Evolutionary conservation across 164 flowering plant genomes (phyloP), one percentile per base, ranked within the genome.

Genomic region (Aristolochia contorta): DNA sequence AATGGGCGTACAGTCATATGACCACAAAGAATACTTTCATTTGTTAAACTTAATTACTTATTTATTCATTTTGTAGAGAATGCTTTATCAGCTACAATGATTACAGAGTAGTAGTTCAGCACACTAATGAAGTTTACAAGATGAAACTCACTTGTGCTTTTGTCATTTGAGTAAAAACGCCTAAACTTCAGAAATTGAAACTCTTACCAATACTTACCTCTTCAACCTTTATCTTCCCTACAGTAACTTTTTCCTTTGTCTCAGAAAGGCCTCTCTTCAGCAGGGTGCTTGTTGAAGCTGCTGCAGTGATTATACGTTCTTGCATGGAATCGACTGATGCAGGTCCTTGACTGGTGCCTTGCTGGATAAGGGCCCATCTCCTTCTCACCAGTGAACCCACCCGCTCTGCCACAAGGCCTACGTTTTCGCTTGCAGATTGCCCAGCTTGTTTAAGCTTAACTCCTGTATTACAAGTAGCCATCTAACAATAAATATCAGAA

Each of bases 191-290:
- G 32, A 20, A 58, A 43, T 18, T 58, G 13, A 23, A n/a, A 58
- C 16, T 18, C 16, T n/a, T 19, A 32, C 19, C 18, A 50, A 27
- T 16, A 8, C 32, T 13, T 63, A 63, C 98, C 98, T 91, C 98
- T 73, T 87, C 98, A 61, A 87, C 91, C 74, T 86, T 91, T 5
- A 67, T 69, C 79, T 89, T 91, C 56, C 96, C 97, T n/a, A 86
- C 82, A 53, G 63, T 65, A 64, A 89, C 94, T 69, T 85, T 91
- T 33, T 82, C 98, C 65, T 89, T 91, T 10, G 98, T 91, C 69
- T 79, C 98, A 0, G 86, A 71, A 33, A 91, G 62, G 13, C 96
- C 89, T 71, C 72, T 89, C 78, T 87, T 84, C 22, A 91, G 59
- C 22, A 91, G 71, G 46, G 76, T 71, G 18, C 91, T 77, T 4